Conservation (phyloP, 169 alveolate species). For the Eimeria acervulina region DNA sequence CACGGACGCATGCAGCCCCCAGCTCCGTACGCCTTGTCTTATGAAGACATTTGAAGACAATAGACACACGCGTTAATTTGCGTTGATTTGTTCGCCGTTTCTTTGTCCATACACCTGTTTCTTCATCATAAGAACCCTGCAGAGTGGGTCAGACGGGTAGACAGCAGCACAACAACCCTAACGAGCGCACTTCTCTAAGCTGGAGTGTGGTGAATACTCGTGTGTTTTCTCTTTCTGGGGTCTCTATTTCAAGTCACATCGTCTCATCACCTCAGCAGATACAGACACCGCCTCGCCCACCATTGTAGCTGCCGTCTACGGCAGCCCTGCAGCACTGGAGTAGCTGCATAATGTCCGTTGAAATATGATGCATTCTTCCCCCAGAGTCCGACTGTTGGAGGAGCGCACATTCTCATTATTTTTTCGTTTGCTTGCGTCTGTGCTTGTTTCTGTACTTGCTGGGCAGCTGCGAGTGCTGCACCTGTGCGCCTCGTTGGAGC, state of each 20-base stretch:
- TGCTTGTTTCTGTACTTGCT: no score
- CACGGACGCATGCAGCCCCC: background rate
- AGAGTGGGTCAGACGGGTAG: background rate
- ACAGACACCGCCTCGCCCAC: background rate
- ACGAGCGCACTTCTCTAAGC: background rate
- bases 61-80: background rate
- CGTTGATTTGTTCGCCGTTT: background rate
- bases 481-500: no score
- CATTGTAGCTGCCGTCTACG: no score
- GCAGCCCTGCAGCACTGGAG: no score
- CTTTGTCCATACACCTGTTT: background rate
- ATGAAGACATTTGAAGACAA: background rate
- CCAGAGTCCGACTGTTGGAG: no score
- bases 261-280: background rate
- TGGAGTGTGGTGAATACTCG: background rate
- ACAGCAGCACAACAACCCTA: background rate
- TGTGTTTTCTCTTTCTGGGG: background rate
- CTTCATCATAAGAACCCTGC: background rate
- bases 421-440: no score
- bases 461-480: no score
- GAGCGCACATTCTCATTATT: no score
- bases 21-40: background rate
- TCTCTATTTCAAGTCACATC: background rate
- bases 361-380: no score
- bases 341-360: no score